A percentile compares a stretch with the other conserved stretches of the same genome.
These are phyloP conservation scores for Gautieria morchelliformis DNA, from an alignment of 768 basidiomycete species.

Conservation along the genomic window DNA sequence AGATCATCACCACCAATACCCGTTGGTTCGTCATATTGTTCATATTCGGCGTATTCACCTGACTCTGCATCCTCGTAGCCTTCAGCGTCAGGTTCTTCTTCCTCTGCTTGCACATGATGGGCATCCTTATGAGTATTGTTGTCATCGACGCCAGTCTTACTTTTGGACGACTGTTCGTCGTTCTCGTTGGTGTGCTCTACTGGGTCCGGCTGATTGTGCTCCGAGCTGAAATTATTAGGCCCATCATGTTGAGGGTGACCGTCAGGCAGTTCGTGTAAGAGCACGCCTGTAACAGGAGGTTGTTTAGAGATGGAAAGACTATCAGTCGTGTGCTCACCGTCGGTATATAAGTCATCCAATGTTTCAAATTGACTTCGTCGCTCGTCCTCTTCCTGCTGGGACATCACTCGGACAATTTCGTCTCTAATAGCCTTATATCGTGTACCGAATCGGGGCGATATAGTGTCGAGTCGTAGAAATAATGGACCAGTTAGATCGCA, in stretches of 20 bases:
- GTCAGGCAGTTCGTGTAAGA: background rate
- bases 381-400: conserved; percentile 3
- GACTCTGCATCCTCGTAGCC: background rate
- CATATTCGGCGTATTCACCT: background rate
- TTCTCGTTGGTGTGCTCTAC: background rate
- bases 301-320: background rate
- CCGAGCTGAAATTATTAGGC: background rate
- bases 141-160: background rate
- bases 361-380: background rate
- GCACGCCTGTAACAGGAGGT: background rate
- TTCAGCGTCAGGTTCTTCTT: background rate
- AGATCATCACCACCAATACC: background rate
- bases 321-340: background rate
- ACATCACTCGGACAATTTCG: conserved; percentile 5
- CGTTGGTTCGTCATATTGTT: background rate
- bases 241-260: background rate
- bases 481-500: conserved; percentile 5
- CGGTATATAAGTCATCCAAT: background rate
- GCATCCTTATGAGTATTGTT: background rate
- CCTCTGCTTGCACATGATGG: background rate
- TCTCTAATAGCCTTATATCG: conserved; percentile 8
- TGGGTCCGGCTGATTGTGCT: background rate
- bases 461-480: conserved; percentile 5
- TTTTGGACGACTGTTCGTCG: background rate
- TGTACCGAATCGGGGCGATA: conserved; percentile 7